phyloP scores from a whole-genome alignment of 192 early-diverging fungal genomes.

The Coemansia sp. region DNA sequence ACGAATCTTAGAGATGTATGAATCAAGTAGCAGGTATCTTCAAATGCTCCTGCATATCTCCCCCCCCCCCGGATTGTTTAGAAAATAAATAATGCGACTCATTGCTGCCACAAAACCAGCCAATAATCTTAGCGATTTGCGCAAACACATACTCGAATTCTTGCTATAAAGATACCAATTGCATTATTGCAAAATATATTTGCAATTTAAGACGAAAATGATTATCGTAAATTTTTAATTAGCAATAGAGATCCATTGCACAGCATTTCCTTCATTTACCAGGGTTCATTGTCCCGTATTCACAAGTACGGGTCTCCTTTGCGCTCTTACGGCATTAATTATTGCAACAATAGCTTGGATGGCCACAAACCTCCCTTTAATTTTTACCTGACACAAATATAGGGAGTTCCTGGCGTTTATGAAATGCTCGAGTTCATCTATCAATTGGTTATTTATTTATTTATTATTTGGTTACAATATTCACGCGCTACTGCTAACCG shows the following conservation, averaged over 20 bases:
- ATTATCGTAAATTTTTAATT: not conserved
- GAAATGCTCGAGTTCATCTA: not conserved
- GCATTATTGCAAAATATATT: not conserved
- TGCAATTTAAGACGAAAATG: not conserved
- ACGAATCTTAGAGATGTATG: not conserved
- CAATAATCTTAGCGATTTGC: not conserved
- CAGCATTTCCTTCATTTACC: not conserved
- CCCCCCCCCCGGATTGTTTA: not conserved
- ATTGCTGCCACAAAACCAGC: not conserved
- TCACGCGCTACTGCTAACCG: not conserved
- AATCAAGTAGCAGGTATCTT: not conserved
- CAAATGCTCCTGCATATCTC: not conserved
- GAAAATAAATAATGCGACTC: not conserved
- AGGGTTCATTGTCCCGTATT: not conserved
- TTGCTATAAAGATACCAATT: not conserved
- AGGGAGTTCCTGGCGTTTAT: not conserved
- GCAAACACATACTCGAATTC: not conserved
- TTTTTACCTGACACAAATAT: not conserved
- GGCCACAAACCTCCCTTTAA: not conserved
- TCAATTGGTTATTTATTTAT: slow-evolving; percentile 1
- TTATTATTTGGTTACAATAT: slow-evolving; percentile 3
- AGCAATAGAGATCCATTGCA: not conserved
- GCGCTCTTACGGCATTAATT: not conserved
- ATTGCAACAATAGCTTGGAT: not conserved
- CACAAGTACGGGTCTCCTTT: not conserved